Conservation (phyloP, 768 basidiomycete genomes). For the Mycena vitilis region DNA sequence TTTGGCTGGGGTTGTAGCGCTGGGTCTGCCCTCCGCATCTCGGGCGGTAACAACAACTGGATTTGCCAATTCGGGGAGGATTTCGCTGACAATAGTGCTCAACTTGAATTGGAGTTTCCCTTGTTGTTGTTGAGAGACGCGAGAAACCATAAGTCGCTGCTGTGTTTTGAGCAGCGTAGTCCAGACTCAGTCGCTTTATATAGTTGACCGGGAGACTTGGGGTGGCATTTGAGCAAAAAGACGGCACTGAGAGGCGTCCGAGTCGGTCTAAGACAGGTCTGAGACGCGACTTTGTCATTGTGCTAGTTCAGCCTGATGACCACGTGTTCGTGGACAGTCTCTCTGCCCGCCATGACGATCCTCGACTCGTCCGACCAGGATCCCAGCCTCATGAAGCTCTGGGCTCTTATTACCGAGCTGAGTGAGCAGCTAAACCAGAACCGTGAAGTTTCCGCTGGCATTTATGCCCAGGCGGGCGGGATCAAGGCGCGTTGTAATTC, state of each 20-base stretch:
- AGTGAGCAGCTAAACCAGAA: slow-evolving; percentile 88
- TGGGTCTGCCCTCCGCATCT: slow-evolving; percentile 32
- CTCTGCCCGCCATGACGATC: slow-evolving; percentile 58
- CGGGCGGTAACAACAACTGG: slow-evolving; percentile 37
- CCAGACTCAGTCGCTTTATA: too few relatives aligned
- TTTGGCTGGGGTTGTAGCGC: slow-evolving; percentile 40
- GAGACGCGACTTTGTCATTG: too few relatives aligned
- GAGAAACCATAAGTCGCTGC: slow-evolving; percentile 7
- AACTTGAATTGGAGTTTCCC: slow-evolving; percentile 40
- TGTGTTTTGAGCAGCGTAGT: too few relatives aligned
- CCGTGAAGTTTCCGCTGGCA: slow-evolving; percentile 72
- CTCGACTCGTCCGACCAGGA: slow-evolving; percentile 62
- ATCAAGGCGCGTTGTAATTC: slow-evolving; percentile 73
- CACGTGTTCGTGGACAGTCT: slow-evolving; percentile 13
- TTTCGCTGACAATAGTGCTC: slow-evolving; percentile 40
- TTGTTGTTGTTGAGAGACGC: slow-evolving; percentile 28
- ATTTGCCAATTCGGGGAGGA: slow-evolving; percentile 44
- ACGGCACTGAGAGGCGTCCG: too few relatives aligned
- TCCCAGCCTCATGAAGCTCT: slow-evolving; percentile 70
- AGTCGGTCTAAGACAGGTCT: too few relatives aligned
- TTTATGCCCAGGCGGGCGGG: slow-evolving; percentile 79
- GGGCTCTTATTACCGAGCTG: slow-evolving; percentile 80
- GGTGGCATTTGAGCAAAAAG: too few relatives aligned
- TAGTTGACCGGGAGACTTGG: too few relatives aligned
- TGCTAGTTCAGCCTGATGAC: not conserved